Evolutionary conservation across 169 alveolate species (phyloP), one percentile per base, ranked within the genome.

Genomic region (Cyclospora cayetanensis): DNA sequence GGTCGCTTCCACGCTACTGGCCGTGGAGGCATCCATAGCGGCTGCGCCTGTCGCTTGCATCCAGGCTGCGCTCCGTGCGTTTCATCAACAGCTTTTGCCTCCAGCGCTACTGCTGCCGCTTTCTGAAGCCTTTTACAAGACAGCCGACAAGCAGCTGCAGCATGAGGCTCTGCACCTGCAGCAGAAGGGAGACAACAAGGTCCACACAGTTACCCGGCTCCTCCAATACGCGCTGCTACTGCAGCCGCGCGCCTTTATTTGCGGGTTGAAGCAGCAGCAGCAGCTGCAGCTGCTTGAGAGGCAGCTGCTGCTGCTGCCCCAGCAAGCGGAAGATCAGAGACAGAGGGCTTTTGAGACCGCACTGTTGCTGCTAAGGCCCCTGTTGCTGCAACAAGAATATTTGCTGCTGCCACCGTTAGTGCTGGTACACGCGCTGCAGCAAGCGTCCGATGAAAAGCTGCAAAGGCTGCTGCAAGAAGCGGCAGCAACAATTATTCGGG

Each of bases 401-500:
- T 22, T 70, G 82, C 82, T 70, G 82, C 55, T 70, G 82, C 82
- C 55, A 35, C 55, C 34, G 43, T 70, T 53, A 15, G n/a, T 15
- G 82, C 82, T 70, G 18, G 82, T 53, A 37, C 34, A 35, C 20
- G 82, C 82, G 53, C 29, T 70, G 82, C 37, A 37, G 82, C 43
- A 70, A 43, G 82, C 82, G 37, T 70, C 82, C 50, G 82, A 70
- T 53, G 52, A 37, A 27, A 29, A 35, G n/a, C 82, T 70, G 55
- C 82, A 70, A 53, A 50, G 39, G 12, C 82, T 70, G 82, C 55
- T 70, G 52, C 82, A 70, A 18, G 37, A 37, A 12, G 50, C 82
- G 20, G 50, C 82, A 37, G 82, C 82, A 35, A 29, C 34, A 2
- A n/a, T 1, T n/a, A 11, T 70, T 1, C 34, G 35, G 29, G 27